Conservation (phyloP, 169 alveolate genomes). For the Neospora caninum region DNA sequence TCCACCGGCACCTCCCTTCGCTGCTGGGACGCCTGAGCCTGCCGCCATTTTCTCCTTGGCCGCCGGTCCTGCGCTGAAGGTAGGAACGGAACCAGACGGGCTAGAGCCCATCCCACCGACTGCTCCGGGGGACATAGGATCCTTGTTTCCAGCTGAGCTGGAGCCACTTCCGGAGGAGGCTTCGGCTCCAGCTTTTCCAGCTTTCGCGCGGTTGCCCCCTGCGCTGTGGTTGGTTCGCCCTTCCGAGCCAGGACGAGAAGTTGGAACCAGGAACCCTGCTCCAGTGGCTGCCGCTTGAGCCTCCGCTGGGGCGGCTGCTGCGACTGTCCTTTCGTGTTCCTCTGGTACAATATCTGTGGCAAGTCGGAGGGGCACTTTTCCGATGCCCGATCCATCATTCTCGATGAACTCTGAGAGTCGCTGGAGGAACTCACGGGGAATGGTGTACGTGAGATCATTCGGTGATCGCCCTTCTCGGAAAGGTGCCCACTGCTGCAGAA, state of each 20-base stretch:
- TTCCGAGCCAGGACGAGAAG: background rate
- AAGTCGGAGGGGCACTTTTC: background rate
- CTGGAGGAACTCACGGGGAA: background rate
- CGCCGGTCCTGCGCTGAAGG: background rate
- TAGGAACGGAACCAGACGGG: background rate
- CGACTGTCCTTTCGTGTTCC: background rate
- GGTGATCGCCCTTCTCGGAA: background rate
- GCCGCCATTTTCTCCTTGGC: background rate
- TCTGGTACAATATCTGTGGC: background rate
- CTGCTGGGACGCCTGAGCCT: background rate
- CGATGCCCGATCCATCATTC: constrained; percentile 22
- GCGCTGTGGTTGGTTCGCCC: background rate
- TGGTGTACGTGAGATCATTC: background rate
- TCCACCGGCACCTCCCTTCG: background rate
- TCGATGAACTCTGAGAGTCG: background rate
- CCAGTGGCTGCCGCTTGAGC: background rate
- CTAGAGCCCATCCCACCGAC: background rate
- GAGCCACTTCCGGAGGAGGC: background rate
- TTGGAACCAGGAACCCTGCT: background rate
- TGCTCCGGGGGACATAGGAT: background rate
- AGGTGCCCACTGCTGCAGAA: background rate
- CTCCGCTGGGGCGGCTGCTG: background rate
- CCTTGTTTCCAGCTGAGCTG: background rate
- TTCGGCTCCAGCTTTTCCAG: background rate
- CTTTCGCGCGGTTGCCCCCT: background rate